Conservation (phyloP, 345 rosid genomes). For the thale cress (Arabidopsis thaliana) region TAIR10.1 NC_003076.8:203001-203500, state of each 20-base stretch:
- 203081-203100: constrained; percentile 91
- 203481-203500: constrained; percentile 82
- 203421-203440: constrained; percentile 6
- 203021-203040: constrained; percentile 16
- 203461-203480: constrained; percentile 99
- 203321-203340: constrained; percentile 82
- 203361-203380: constrained; percentile 23
- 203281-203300: constrained; percentile 96
- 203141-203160: constrained; percentile 94
- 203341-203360: constrained; percentile 99
- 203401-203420: constrained; percentile 17
- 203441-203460: constrained; percentile 62
- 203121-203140: constrained; percentile 87
- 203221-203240: constrained; percentile 16
- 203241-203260: background rate
- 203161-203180: constrained; percentile 8
- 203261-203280: constrained; percentile 85
- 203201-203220: background rate
- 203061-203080: constrained; percentile 45
- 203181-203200: background rate
- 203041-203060: constrained; percentile 22
- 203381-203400: constrained; percentile 16
- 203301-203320: constrained; percentile 93
- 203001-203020: constrained; percentile 25
- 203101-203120: constrained; percentile 92